These are phyloP conservation scores for Hygrophila difformis DNA, from an alignment of 257 asterid species.

Conservation along the genomic window DNA sequence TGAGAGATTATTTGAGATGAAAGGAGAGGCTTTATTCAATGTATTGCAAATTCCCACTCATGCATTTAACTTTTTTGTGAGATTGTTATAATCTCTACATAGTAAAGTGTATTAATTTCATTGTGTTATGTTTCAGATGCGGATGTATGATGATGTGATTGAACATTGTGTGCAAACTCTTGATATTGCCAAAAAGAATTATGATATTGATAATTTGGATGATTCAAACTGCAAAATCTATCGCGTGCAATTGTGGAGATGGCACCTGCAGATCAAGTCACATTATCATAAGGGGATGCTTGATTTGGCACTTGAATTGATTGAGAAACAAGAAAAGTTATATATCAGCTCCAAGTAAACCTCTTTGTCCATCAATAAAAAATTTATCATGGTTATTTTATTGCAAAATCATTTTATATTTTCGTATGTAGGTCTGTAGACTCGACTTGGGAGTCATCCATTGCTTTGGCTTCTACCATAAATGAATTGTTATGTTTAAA, in stretches of 20 bases:
- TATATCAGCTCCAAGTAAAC: conserved; percentile 37
- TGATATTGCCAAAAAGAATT: conserved; percentile 57
- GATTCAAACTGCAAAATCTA: conserved; percentile 27
- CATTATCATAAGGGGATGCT: conserved; percentile 72
- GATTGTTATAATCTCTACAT: neutral
- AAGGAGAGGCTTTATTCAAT: conserved; percentile 71
- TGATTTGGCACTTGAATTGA: conserved; percentile 75
- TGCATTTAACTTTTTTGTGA: conserved; percentile 6
- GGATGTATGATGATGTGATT: conserved; percentile 62
- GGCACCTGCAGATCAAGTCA: conserved; percentile 60
- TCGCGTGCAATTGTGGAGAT: conserved; percentile 64
- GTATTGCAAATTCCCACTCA: conserved; percentile 28
- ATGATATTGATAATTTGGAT: conserved; percentile 21
- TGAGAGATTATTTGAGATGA: conserved; percentile 74
- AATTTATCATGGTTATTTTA: conserved; percentile 20
- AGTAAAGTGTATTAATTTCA: conserved; percentile 7
- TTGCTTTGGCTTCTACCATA: conserved; percentile 51
- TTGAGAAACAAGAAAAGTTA: conserved; percentile 52
- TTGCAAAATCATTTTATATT: conserved; percentile 16
- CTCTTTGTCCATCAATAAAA: conserved; percentile 11
- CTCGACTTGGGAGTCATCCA: conserved; percentile 27
- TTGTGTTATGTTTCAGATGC: conserved; percentile 35
- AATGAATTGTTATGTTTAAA: conserved; percentile 66
- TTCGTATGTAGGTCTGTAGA: conserved; percentile 45
- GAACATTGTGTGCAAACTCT: conserved; percentile 68